phyloP scores from a whole-genome alignment of 768 basidiomycete genomes.

The Gautieria morchelliformis region DNA sequence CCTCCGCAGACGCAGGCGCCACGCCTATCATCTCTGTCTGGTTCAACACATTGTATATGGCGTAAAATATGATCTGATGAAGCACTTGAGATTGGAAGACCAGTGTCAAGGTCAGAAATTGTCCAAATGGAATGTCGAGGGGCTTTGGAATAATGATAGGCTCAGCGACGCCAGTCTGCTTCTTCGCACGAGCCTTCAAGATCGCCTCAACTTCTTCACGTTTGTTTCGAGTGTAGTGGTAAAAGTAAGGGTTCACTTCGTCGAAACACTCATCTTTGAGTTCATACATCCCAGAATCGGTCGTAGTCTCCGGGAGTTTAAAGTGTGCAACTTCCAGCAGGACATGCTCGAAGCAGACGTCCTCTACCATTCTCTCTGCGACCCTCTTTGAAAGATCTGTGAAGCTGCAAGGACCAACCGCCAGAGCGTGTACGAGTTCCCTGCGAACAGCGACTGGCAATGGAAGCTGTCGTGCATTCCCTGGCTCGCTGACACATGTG shows the following conservation, averaged over 20 bases:
- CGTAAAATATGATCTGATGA: constrained; percentile 76
- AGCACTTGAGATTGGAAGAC: constrained; percentile 64
- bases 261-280: constrained; percentile 74
- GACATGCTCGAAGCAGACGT: constrained; percentile 70
- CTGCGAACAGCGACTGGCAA: constrained; percentile 57
- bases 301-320: constrained; percentile 64
- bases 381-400: constrained; percentile 88
- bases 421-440: constrained; percentile 86
- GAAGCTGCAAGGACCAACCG: constrained; percentile 78
- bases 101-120: constrained; percentile 55
- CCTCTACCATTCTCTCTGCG: constrained; percentile 82
- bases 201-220: constrained; percentile 83
- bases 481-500: constrained; percentile 75
- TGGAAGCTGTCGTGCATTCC: constrained; percentile 59
- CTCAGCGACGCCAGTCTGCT: constrained; percentile 49
- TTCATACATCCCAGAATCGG: constrained; percentile 82
- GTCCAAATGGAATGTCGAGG: constrained; percentile 53
- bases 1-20: constrained; percentile 72
- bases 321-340: constrained; percentile 74
- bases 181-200: constrained; percentile 56
- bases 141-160: constrained; percentile 70
- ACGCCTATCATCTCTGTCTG: constrained; percentile 50
- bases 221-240: constrained; percentile 90
- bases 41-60: constrained; percentile 63
- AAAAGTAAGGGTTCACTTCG: constrained; percentile 93